A percentile compares a stretch with the other conserved stretches of the same genome.
These are phyloP conservation scores for Claviceps digitariae DNA, from an alignment of 2,329 filamentous ascomycete genomes.

Conservation along the genomic window DNA sequence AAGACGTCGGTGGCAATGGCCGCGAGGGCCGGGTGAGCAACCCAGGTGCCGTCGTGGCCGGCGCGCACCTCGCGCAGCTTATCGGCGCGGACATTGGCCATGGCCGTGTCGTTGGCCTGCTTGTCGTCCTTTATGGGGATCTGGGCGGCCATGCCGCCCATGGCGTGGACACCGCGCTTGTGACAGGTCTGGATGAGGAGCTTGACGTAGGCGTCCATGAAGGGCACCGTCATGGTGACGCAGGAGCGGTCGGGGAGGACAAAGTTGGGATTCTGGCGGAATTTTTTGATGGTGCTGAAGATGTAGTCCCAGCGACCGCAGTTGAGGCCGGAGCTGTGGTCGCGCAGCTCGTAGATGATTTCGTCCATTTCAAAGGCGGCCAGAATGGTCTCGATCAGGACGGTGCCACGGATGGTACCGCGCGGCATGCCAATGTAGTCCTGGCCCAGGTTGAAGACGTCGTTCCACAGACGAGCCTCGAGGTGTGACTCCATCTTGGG, in stretches of 20 bases:
- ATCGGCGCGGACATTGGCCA: conserved; percentile 85
- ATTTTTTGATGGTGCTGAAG: conserved; percentile 99
- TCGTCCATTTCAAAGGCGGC: conserved; percentile 99
- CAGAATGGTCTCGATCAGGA: conserved; percentile 94
- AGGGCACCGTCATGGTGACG: conserved; percentile 96
- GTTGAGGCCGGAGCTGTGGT: conserved; percentile 93
- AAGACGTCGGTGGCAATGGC: conserved; percentile 82
- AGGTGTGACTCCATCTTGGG: conserved; percentile 98
- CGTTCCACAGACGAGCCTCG: conserved; percentile 95
- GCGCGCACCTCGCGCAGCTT: conserved; percentile 93
- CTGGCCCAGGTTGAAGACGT: conserved; percentile 90
- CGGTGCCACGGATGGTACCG: conserved; percentile 87
- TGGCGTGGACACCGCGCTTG: conserved; percentile 90
- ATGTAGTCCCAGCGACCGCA: conserved; percentile 99
- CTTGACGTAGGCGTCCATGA: conserved; percentile 95
- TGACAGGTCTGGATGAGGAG: conserved; percentile 98
- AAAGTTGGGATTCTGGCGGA: conserved; percentile 88
- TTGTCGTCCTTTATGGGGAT: conserved; percentile 96
- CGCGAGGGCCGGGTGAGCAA: conserved; percentile 88
- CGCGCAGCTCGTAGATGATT: conserved; percentile 98
- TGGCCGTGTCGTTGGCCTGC: conserved; percentile 81
- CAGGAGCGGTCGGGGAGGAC: conserved; percentile 80
- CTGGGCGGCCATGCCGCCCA: conserved; percentile 97
- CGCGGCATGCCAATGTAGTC: conserved; percentile 82
- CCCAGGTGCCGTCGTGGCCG: conserved; percentile 94